These are phyloP conservation scores for Herpomyces periplanetae DNA, from an alignment of 2,329 filamentous ascomycete species.

Conservation along the genomic window DNA sequence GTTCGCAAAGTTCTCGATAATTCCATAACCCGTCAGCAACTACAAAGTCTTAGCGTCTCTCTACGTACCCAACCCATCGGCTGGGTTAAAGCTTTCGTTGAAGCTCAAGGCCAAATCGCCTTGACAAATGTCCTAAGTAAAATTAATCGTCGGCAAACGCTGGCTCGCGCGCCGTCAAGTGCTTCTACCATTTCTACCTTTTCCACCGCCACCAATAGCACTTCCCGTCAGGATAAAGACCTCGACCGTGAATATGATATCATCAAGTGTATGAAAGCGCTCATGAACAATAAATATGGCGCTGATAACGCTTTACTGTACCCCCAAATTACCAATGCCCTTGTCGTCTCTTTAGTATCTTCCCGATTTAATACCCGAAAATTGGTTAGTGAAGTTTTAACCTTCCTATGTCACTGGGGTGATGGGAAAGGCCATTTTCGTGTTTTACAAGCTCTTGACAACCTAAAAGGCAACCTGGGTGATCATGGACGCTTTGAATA, in stretches of 20 bases:
- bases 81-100: constrained; percentile 86
- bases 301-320: constrained; percentile 76
- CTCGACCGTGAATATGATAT: constrained; percentile 84
- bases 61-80: constrained; percentile 75
- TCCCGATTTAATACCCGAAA: constrained; percentile 66
- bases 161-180: constrained; percentile 26
- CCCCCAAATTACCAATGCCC: constrained; percentile 52
- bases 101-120: constrained; percentile 84
- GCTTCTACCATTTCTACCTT: too few species aligned
- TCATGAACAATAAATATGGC: constrained; percentile 98
- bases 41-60: constrained; percentile 75
- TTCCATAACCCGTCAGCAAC: constrained; percentile 52
- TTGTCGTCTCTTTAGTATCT: constrained; percentile 54
- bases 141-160: constrained; percentile 50
- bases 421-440: constrained; percentile 60
- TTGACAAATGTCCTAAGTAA: constrained; percentile 72
- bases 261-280: constrained; percentile 72
- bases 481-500: constrained; percentile 88
- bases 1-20: constrained; percentile 90
- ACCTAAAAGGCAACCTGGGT: constrained; percentile 47
- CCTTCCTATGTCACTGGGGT: constrained; percentile 80
- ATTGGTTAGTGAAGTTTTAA: constrained; percentile 74
- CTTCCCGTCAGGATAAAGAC: constrained; percentile 25
- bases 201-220: constrained; percentile 16
- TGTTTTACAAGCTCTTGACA: constrained; percentile 68